Evolutionary conservation across 257 asterid species (phyloP).

Genomic region (Solanum verrucosum): DNA sequence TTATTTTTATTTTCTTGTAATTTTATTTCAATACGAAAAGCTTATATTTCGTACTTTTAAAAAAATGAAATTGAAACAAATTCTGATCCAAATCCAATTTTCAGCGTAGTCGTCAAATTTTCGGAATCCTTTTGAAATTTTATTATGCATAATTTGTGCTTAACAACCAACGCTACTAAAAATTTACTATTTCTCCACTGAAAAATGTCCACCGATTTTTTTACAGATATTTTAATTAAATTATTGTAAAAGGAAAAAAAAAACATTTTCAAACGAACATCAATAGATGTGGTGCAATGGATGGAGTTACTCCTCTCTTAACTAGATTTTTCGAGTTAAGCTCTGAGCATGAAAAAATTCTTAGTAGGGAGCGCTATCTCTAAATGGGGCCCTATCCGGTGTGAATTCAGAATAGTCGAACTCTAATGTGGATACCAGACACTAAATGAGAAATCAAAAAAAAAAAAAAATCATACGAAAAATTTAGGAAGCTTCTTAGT

Average conservation of each 20-base stretch:
- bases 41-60: background rate
- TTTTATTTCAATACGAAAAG: background rate
- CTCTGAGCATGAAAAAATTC: background rate
- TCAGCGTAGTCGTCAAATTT: background rate
- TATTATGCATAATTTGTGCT: background rate
- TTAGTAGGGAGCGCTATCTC: background rate
- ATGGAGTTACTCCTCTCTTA: background rate
- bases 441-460: background rate
- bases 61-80: background rate
- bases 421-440: rapidly evolving
- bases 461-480: background rate
- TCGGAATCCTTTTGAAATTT: background rate
- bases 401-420: background rate
- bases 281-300: background rate
- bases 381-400: no score
- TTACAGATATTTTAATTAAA: no score
- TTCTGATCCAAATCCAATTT: background rate
- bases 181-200: background rate
- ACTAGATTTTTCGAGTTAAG: no score
- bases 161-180: background rate
- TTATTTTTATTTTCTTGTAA: background rate
- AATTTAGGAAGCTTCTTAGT: background rate
- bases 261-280: no score
- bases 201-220: no score
- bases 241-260: no score